Base-by-base conservation (phyloP, 1,139 yeast genomes). In the Pichia sp. region DNA sequence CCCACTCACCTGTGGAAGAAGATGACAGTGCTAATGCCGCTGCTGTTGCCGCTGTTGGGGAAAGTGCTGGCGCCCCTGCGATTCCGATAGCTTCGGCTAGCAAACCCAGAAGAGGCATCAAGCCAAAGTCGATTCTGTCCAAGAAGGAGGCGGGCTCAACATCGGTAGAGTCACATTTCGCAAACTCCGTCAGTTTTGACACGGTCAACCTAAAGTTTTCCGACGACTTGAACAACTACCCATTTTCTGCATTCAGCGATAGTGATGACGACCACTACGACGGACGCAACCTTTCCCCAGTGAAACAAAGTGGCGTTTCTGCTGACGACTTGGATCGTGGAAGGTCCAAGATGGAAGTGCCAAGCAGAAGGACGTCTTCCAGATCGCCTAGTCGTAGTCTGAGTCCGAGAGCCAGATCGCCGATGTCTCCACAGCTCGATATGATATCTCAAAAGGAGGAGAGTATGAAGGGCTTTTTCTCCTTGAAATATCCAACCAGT, bases 161-260 rank as follows among this genome's bases (percentile, higher is more conserved):
- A 13, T 19, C 34, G 10, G 26, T 53, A 10, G 55, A 54, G 44
- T 40, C 52, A n/a, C 55, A 52, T 31, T 59, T 59, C 36, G 19
- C 54, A 1, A 59, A 59, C 45, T 54, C 58, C 32, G 61, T 59
- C 3, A 56, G 60, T 8, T 78, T 78, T 61, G 81, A 78, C 60
- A 77, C 81, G 2, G 75, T 77, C 16, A 71, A 75, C 52, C 59
- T 75, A 8, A 70, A 70, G 40, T 66, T 65, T 52, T 59, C 64
- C 29, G 68, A 65, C 29, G 67, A 63, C 45, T 13, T 51, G 13
- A 61, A 61, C 46, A 57, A 51, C 38, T 52, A 53, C 40, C 58
- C 60, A 7, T 29, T 51, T 26, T 49, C 49, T 19, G 3, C 57
- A 32, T 56, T 56, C 29, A 54, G 57, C 43, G 50, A 41, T 1